phyloP scores from a whole-genome alignment of 2,329 filamentous ascomycete genomes.

The Sordariomycetes sp. region DNA sequence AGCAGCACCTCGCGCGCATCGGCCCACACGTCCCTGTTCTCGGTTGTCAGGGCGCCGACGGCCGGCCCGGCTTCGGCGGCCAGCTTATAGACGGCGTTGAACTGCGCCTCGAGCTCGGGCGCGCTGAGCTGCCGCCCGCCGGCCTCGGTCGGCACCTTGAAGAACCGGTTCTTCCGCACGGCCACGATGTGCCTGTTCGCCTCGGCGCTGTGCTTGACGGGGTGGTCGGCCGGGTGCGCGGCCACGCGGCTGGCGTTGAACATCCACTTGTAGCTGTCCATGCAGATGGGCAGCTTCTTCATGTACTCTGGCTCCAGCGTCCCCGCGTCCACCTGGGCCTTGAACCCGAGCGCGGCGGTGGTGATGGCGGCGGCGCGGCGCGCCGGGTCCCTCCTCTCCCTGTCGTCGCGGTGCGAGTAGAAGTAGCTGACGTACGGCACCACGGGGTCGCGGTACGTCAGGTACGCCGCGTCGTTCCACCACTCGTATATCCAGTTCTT shows the following conservation, averaged over 20 bases:
- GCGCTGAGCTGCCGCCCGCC: slow-evolving; percentile 79
- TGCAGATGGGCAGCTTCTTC: slow-evolving; percentile 94
- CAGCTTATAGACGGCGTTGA: slow-evolving; percentile 70
- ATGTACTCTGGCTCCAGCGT: slow-evolving; percentile 95
- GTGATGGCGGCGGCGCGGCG: slow-evolving; percentile 90
- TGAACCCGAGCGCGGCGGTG: slow-evolving; percentile 82
- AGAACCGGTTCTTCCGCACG: slow-evolving; percentile 94
- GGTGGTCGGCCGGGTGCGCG: slow-evolving; percentile 70
- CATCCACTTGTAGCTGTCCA: slow-evolving; percentile 99
- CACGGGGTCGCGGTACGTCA: slow-evolving; percentile 87
- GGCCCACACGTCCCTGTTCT: slow-evolving; percentile 90
- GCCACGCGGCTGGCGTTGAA: slow-evolving; percentile 89
- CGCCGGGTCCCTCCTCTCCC: slow-evolving; percentile 72
- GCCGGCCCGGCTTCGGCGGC: slow-evolving; percentile 56
- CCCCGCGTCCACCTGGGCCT: slow-evolving; percentile 75
- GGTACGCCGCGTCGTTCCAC: slow-evolving; percentile 96
- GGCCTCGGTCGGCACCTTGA: slow-evolving; percentile 77
- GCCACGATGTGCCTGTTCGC: slow-evolving; percentile 82
- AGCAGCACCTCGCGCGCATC: slow-evolving; percentile 71
- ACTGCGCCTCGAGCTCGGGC: slow-evolving; percentile 82
- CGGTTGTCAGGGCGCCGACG: slow-evolving; percentile 76
- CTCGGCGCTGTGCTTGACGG: slow-evolving; percentile 64
- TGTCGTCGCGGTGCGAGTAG: slow-evolving; percentile 95
- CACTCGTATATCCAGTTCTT: slow-evolving; percentile 97
- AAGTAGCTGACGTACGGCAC: slow-evolving; percentile 99